Evolutionary conservation across 805 yeast genomes (phyloP).

Genomic region (Priceomyces castillae): DNA sequence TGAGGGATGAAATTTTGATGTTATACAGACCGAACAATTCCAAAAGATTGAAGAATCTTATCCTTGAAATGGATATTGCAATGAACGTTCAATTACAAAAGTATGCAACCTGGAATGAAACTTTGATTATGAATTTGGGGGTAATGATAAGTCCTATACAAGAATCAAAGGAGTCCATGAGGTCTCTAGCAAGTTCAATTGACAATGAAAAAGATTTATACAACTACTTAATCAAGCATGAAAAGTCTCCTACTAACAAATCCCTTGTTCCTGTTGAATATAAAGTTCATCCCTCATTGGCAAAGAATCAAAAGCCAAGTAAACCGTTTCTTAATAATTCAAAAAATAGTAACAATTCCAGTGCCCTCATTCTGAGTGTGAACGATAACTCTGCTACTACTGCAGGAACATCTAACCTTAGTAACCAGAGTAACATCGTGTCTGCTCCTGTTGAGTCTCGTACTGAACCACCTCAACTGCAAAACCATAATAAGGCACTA

Average conservation of each 20-base stretch:
- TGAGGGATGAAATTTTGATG: constrained; percentile 69
- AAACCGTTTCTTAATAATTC: constrained; percentile 33
- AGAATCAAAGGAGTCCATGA: constrained; percentile 64
- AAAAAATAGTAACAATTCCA: constrained; percentile 3
- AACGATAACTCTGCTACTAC: background rate
- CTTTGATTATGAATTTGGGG: constrained; percentile 78
- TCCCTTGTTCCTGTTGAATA: constrained; percentile 66
- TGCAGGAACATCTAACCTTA: background rate
- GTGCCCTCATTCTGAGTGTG: background rate
- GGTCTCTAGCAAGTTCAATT: constrained; percentile 67
- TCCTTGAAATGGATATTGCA: constrained; percentile 87
- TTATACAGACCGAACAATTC: constrained; percentile 77
- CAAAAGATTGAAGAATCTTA: constrained; percentile 67
- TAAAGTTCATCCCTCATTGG: constrained; percentile 65
- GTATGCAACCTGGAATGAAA: constrained; percentile 84
- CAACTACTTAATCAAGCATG: constrained; percentile 56
- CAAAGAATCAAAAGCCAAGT: constrained; percentile 26
- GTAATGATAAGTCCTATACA: constrained; percentile 74
- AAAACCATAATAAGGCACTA: background rate
- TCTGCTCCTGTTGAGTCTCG: constrained; percentile 1
- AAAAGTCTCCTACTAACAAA: constrained; percentile 37
- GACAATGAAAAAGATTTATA: constrained; percentile 84
- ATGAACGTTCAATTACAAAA: constrained; percentile 84
- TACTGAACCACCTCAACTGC: background rate
- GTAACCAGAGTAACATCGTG: background rate